phyloP scores from a whole-genome alignment of 176 grass and related monocot genomes.

The Cocos nucifera region DNA sequence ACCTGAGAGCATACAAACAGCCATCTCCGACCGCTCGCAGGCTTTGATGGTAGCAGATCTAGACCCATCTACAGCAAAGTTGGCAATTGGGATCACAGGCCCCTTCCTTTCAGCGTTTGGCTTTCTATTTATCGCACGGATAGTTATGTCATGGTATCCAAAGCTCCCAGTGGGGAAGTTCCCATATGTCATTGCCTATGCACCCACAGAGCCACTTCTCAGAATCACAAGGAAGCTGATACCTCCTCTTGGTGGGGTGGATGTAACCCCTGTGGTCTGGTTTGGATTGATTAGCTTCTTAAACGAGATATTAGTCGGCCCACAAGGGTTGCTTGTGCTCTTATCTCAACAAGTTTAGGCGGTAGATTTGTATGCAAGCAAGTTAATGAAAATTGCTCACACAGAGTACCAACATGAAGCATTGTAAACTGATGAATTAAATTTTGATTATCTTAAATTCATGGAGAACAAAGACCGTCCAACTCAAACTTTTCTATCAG shows the following conservation, averaged over 20 bases:
- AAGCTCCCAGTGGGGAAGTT: constrained; percentile 64
- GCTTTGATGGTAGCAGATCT: constrained; percentile 34
- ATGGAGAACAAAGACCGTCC: too few relatives aligned
- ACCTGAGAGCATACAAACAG: background rate
- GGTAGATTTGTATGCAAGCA: background rate
- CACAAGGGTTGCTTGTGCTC: constrained; percentile 74
- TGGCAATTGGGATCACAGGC: constrained; percentile 38
- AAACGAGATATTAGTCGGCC: constrained; percentile 79
- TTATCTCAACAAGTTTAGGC: constrained; percentile 57
- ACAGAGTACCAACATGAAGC: too few relatives aligned
- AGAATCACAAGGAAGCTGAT: constrained; percentile 52
- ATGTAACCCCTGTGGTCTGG: constrained; percentile 96
- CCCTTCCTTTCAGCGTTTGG: constrained; percentile 67
- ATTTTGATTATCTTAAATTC: too few relatives aligned
- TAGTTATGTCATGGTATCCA: constrained; percentile 98
- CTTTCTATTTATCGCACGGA: constrained; percentile 71
- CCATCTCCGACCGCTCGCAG: background rate
- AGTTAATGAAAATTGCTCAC: too few relatives aligned
- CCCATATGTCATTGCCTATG: constrained; percentile 84
- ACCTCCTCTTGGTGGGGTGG: constrained; percentile 79
- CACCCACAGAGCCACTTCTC: constrained; percentile 76
- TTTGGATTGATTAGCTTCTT: constrained; percentile 91
- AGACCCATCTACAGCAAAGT: constrained; percentile 54
- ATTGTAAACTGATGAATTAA: too few relatives aligned
- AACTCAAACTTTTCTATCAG: too few relatives aligned